Percentiles rank a stretch among this genome's conserved stretches.
Conservation (phyloP, 73 alveolate species). For the Tetrahymena malaccensis region DNA sequence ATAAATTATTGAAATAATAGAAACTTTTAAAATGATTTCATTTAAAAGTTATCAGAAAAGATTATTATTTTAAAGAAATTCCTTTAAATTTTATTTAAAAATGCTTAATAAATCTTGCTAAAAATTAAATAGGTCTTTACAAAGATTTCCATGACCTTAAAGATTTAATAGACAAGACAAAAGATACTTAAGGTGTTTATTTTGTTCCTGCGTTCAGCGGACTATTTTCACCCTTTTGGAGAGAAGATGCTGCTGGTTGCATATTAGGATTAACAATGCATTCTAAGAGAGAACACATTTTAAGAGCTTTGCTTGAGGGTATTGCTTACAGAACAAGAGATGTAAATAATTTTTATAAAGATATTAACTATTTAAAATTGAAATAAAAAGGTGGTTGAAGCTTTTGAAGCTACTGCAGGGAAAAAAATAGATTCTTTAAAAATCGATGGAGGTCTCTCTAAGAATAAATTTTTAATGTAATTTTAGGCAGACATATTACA, state of each 20-base stretch:
- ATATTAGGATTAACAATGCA: slow-evolving; percentile 54
- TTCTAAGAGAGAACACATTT: slow-evolving; percentile 56
- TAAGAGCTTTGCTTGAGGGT: slow-evolving; percentile 60
- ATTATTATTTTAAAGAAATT: no score
- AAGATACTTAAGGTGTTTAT: slow-evolving; percentile 59
- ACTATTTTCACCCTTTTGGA: slow-evolving; percentile 72
- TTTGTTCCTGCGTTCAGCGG: slow-evolving; percentile 82
- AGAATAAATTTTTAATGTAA: slow-evolving; percentile 53
- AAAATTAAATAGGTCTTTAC: background rate
- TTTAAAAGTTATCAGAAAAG: no score
- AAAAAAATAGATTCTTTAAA: slow-evolving; percentile 25
- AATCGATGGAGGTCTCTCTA: slow-evolving; percentile 72
- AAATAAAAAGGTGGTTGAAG: slow-evolving; percentile 7
- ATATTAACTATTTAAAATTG: background rate
- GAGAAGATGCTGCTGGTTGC: slow-evolving; percentile 59
- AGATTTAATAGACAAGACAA: slow-evolving; percentile 34
- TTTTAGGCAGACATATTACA: slow-evolving; percentile 33
- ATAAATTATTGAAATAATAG: background rate
- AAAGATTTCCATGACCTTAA: slow-evolving; percentile 22
- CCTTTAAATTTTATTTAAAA: no score
- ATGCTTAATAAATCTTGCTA: no score
- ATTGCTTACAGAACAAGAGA: slow-evolving; percentile 59
- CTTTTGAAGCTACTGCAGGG: slow-evolving; percentile 41
- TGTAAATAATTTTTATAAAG: background rate
- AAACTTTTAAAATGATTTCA: background rate